A percentile compares a stretch with the other conserved stretches of the same genome.
Evolutionary conservation across 805 yeast genomes (phyloP).

Genomic region (Candida bentonensis): DNA sequence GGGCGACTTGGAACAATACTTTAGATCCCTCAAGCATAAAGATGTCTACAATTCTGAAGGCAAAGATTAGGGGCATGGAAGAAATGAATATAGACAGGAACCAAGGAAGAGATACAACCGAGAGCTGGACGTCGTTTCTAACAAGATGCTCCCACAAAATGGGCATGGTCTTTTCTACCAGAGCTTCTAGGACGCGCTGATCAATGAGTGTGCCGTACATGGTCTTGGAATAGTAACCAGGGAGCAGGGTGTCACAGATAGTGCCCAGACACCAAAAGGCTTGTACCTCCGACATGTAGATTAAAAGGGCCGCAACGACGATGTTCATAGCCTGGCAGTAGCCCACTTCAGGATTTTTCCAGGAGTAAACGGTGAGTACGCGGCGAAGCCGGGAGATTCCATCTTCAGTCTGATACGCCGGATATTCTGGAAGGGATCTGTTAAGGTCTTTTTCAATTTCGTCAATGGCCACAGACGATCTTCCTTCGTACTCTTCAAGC

Average conservation of each 20-base stretch:
- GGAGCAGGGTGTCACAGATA: slow-evolving; percentile 72
- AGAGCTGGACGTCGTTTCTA: slow-evolving; percentile 72
- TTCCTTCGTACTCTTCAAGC: slow-evolving; percentile 46
- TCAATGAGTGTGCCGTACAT: slow-evolving; percentile 96
- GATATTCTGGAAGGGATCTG: slow-evolving; percentile 88
- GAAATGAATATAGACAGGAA: slow-evolving; percentile 78
- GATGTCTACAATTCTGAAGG: slow-evolving; percentile 82
- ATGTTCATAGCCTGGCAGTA: slow-evolving; percentile 99
- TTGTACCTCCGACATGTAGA: slow-evolving; percentile 82
- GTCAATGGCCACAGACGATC: slow-evolving; percentile 72
- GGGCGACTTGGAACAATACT: slow-evolving; percentile 80
- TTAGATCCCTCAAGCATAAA: slow-evolving; percentile 82
- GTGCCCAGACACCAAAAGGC: slow-evolving; percentile 85
- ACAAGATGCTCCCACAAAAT: slow-evolving; percentile 69
- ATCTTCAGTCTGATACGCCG: slow-evolving; percentile 77
- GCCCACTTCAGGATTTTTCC: slow-evolving; percentile 95
- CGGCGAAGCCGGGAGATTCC: slow-evolving; percentile 78
- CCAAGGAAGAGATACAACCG: slow-evolving; percentile 94
- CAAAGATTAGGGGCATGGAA: slow-evolving; percentile 89
- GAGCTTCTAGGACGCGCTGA: slow-evolving; percentile 82
- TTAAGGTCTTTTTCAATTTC: slow-evolving; percentile 94
- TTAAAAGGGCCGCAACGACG: slow-evolving; percentile 35
- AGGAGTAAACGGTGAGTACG: slow-evolving; percentile 85
- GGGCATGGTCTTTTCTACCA: slow-evolving; percentile 85
- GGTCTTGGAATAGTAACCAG: slow-evolving; percentile 92